Base-by-base conservation (phyloP, 805 yeast species). In the Metschnikowia rubicola region DNA sequence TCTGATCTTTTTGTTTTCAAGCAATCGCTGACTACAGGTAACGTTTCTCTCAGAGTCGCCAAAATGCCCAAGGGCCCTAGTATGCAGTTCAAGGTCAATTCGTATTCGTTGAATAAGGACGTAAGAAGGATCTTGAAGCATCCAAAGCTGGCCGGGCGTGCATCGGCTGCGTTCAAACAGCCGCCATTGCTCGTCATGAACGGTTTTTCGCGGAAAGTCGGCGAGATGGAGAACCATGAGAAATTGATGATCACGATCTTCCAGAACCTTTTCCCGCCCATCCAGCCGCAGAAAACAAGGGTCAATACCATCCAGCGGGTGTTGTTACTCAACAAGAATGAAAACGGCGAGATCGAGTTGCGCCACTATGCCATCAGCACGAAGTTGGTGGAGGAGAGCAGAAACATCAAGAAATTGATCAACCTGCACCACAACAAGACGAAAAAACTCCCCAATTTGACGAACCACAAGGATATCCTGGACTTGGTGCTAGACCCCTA, bases 51-150 rank as follows among this genome's bases (percentile, higher is more conserved):
- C 53, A 80, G 97, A 60, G 67, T 94, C 38, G 90, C 92, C 1
- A 81, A 88, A 60, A 81, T 91, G 74, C 97, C 98, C 31, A 78
- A 90, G 50, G 99, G 99, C 7, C 99, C 99, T 29, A 90, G 96
- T 10, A 70, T 90, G 35, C 86, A 91, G 49, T 94, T 92, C 73
- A 79, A 79, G 52, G 84, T 94, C 37, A 72, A 78, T 51, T 80
- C 79, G 56, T 94, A 90, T 65, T 84, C 96, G 3, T 74, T 94
- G 44, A 79, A 84, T 59, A 86, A 87, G 62, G 99, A 94, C 66
- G 83, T 94, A 13, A 74, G 81, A 40, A 77, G 73, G 49, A 76
- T 81, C 48, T 78, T 87, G 65, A 83, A 77, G 56, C 81, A 79
- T 46, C 98, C 99, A 28, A 90, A 88, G 62, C 81, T 95, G 2